phyloP scores from a whole-genome alignment of 768 basidiomycete species.

The Rhodocollybia butyracea region DNA sequence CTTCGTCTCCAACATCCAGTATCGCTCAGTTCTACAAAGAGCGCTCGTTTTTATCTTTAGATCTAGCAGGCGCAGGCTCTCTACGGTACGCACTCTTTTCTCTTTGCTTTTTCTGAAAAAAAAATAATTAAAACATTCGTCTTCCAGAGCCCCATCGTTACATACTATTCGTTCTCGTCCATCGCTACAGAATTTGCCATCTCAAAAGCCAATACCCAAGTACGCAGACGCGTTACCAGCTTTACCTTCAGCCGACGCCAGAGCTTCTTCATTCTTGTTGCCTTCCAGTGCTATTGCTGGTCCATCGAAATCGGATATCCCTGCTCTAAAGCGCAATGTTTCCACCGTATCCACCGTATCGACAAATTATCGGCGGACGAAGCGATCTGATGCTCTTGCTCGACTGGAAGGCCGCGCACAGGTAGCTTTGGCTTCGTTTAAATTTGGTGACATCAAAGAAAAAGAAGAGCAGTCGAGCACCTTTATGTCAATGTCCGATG shows the following conservation, averaged over 20 bases:
- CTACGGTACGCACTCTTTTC: slow-evolving; percentile 20
- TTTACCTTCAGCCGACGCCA: background rate
- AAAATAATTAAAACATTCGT: no score
- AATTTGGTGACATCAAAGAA: background rate
- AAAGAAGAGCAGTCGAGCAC: slow-evolving; percentile 2
- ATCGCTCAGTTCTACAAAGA: slow-evolving; percentile 40
- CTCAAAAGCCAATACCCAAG: slow-evolving; percentile 1
- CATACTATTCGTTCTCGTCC: slow-evolving; percentile 49
- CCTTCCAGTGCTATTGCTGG: background rate
- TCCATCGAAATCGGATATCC: background rate
- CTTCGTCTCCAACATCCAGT: slow-evolving; percentile 35
- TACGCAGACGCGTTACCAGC: background rate
- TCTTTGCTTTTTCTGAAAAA: slow-evolving; percentile 4
- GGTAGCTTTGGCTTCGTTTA: background rate
- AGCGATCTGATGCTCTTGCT: slow-evolving; percentile 5
- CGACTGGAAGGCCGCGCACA: slow-evolving; percentile 2
- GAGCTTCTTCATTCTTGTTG: slow-evolving; percentile 1
- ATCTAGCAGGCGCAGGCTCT: slow-evolving; percentile 55
- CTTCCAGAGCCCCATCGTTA: slow-evolving; percentile 17
- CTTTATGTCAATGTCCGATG: slow-evolving; percentile 7
- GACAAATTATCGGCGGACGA: slow-evolving; percentile 1
- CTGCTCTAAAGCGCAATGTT: background rate
- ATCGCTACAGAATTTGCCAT: slow-evolving; percentile 39
- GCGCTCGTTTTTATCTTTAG: slow-evolving; percentile 67
- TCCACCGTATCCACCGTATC: slow-evolving; percentile 5